Percentiles rank a stretch among this genome's conserved stretches.
Evolutionary conservation across 176 grass and related monocot genomes (phyloP).

Genomic region (Cenchrus purpureus): DNA sequence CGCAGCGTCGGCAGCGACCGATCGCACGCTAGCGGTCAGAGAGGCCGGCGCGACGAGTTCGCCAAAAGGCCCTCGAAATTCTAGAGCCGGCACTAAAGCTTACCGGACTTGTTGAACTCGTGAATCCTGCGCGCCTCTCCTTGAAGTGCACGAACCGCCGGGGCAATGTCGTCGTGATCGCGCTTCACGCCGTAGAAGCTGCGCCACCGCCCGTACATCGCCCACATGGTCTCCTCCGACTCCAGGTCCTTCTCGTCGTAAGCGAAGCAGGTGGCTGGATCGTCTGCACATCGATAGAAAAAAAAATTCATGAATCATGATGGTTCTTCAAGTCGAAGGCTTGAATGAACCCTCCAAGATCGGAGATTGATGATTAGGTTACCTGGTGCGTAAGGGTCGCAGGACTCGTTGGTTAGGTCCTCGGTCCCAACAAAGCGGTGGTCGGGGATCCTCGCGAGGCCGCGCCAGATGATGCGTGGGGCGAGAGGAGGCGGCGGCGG

Average conservation of each 20-base stretch:
- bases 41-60: too few relatives aligned
- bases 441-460: background rate
- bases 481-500: background rate
- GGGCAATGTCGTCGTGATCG: conserved; percentile 14
- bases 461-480: background rate
- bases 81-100: background rate
- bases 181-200: background rate
- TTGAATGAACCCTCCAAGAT: too few relatives aligned
- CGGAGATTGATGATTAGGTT: too few relatives aligned
- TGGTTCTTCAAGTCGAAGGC: too few relatives aligned
- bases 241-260: conserved; percentile 33
- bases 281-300: background rate
- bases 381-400: background rate
- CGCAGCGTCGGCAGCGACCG: too few relatives aligned
- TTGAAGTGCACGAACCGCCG: conserved; percentile 42
- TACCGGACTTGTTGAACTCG: conserved; percentile 48
- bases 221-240: conserved; percentile 28
- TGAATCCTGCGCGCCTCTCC: conserved; percentile 15
- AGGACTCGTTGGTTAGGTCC: background rate
- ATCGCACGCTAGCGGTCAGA: too few relatives aligned
- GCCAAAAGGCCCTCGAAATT: too few relatives aligned
- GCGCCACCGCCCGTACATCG: conserved; percentile 40
- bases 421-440: background rate
- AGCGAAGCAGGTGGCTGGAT: background rate
- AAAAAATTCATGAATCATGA: too few relatives aligned